A percentile compares a stretch with the other conserved stretches of the same genome.
These are phyloP conservation scores for Aspergillus sclerotioniger DNA, from an alignment of 495 filamentous ascomycete species.

Conservation along the genomic window DNA sequence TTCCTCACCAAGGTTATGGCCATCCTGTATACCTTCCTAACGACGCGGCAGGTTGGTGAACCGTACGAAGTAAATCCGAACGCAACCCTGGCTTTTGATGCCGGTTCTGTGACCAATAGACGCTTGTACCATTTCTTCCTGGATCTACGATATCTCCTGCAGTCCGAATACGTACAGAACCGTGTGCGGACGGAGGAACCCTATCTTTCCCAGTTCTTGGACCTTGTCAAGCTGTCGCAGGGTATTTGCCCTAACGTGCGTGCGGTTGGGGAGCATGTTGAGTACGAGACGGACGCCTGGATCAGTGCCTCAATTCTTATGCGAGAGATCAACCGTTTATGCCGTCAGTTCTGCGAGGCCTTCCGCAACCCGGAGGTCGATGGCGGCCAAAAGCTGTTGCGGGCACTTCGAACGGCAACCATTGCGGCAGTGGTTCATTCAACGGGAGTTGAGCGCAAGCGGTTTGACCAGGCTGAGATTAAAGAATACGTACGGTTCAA, in stretches of 20 bases:
- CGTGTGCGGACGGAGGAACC: slow-evolving; percentile 76
- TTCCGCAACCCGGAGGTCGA: slow-evolving; percentile 66
- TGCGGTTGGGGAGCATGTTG: slow-evolving; percentile 91
- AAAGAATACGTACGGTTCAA: slow-evolving; percentile 82
- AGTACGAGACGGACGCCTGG: slow-evolving; percentile 98
- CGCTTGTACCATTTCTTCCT: slow-evolving; percentile 96
- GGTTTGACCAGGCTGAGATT: slow-evolving; percentile 86
- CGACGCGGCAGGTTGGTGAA: slow-evolving; percentile 90
- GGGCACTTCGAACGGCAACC: slow-evolving; percentile 73
- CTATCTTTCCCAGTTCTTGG: slow-evolving; percentile 90
- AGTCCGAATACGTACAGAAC: slow-evolving; percentile 80
- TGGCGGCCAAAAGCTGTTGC: slow-evolving; percentile 58
- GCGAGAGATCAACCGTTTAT: slow-evolving; percentile 88
- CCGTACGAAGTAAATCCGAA: slow-evolving; percentile 80
- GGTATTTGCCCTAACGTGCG: slow-evolving; percentile 93
- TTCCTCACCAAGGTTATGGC: slow-evolving; percentile 93
- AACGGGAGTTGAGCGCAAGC: slow-evolving; percentile 78
- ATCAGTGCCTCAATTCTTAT: slow-evolving; percentile 94
- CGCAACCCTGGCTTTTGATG: slow-evolving; percentile 86
- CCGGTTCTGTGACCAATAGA: slow-evolving; percentile 87
- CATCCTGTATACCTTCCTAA: slow-evolving; percentile 95
- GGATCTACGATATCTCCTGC: slow-evolving; percentile 85
- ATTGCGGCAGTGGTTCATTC: slow-evolving; percentile 80
- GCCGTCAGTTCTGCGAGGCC: slow-evolving; percentile 81
- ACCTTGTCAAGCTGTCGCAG: slow-evolving; percentile 92